These are phyloP conservation scores for Biancaea sappan DNA, from an alignment of 306 rosid genomes.

Conservation along the genomic window DNA sequence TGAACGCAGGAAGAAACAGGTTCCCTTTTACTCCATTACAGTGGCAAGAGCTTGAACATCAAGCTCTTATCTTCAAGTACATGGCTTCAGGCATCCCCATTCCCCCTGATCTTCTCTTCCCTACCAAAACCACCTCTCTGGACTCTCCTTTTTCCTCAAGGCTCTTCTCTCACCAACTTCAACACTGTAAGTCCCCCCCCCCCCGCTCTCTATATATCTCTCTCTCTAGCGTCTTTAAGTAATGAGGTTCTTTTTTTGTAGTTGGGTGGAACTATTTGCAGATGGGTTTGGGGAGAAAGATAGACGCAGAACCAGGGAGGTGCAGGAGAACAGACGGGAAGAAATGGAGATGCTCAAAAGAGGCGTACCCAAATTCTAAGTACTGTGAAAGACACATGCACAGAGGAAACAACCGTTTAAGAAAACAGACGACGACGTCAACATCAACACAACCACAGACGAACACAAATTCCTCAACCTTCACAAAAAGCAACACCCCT, in stretches of 20 bases:
- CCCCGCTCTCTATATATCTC: not conserved
- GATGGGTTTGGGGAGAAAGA: slow-evolving; percentile 87
- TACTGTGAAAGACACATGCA: slow-evolving; percentile 99
- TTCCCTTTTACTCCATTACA: slow-evolving; percentile 87
- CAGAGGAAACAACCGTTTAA: slow-evolving; percentile 99
- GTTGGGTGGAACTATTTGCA: slow-evolving; percentile 95
- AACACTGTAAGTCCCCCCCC: slow-evolving; percentile 54
- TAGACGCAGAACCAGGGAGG: slow-evolving; percentile 99
- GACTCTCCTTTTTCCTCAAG: slow-evolving; percentile 68
- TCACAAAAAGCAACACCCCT: slow-evolving; percentile 42
- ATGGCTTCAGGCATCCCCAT: slow-evolving; percentile 90
- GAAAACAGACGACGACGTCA: slow-evolving; percentile 94
- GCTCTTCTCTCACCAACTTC: slow-evolving; percentile 66
- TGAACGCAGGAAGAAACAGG: slow-evolving; percentile 67
- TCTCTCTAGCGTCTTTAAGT: not conserved
- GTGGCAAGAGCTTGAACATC: slow-evolving; percentile 99
- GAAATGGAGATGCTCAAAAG: slow-evolving; percentile 98
- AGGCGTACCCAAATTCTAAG: slow-evolving; percentile 89
- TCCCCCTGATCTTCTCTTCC: slow-evolving; percentile 86
- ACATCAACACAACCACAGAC: slow-evolving; percentile 35
- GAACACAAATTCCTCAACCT: slow-evolving; percentile 36
- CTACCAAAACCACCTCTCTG: slow-evolving; percentile 64
- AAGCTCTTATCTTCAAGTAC: slow-evolving; percentile 95
- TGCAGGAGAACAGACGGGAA: slow-evolving; percentile 98
- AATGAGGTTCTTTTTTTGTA: slow-evolving; percentile 28